Evolutionary conservation across 2,329 filamentous ascomycete genomes (phyloP).

Genomic region (Pseudogymnoascus sp.): DNA sequence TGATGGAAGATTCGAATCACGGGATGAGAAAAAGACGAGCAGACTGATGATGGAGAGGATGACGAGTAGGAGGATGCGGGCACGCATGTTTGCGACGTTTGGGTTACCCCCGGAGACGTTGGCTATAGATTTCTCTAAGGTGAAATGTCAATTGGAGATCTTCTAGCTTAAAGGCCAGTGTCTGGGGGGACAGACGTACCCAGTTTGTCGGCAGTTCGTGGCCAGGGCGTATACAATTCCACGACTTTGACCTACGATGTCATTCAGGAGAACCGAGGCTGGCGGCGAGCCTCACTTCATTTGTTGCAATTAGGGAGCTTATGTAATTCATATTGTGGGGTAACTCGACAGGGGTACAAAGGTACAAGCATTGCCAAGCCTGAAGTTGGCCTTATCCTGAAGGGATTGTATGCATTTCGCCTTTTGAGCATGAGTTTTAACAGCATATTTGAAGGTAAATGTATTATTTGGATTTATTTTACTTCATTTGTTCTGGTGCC

Average conservation of each 20-base stretch:
- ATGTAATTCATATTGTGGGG: background rate
- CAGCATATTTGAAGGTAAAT: background rate
- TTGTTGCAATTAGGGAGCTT: background rate
- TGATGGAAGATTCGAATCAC: background rate
- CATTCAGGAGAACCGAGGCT: constrained; percentile 6
- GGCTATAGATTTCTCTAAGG: background rate
- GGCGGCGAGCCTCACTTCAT: background rate
- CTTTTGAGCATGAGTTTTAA: background rate
- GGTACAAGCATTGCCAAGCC: background rate
- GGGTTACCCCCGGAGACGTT: background rate
- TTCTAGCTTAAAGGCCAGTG: background rate
- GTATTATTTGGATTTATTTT: constrained; percentile 10
- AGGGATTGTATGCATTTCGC: background rate
- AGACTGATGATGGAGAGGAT: background rate
- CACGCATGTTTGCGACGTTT: background rate
- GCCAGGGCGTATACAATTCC: background rate
- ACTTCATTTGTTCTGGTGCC: constrained; percentile 12
- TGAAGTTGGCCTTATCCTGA: too few species aligned
- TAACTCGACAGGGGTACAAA: background rate
- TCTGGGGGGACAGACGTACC: background rate
- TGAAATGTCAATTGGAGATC: background rate
- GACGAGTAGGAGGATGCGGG: background rate
- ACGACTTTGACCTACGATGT: background rate
- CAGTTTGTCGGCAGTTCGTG: background rate
- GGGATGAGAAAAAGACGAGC: background rate